phyloP scores from a whole-genome alignment of 371 early-diverging fungal species.

The Polyrhizophydium stewartii region DNA sequence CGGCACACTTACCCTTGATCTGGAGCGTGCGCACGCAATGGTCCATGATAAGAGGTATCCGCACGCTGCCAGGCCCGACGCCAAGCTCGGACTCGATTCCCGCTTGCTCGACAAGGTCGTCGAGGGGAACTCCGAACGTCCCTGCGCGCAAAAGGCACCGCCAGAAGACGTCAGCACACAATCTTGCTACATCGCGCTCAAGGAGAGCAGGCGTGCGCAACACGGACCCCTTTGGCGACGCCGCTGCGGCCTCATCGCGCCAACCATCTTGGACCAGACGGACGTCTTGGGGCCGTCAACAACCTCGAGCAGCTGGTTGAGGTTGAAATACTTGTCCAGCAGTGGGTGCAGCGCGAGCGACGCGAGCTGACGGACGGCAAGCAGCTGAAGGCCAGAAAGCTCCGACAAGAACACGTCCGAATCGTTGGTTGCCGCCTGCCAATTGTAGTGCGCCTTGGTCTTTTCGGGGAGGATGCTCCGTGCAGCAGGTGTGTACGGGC shows the following conservation, averaged over 20 bases:
- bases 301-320: constrained; percentile 68
- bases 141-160: constrained; percentile 51
- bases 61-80: constrained; percentile 62
- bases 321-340: constrained; percentile 56
- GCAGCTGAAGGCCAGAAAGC: constrained; percentile 73
- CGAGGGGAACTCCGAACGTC: constrained; percentile 90
- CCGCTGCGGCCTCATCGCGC: constrained; percentile 39
- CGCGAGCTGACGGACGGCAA: constrained; percentile 83
- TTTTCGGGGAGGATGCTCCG: background rate
- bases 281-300: constrained; percentile 62
- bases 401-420: constrained; percentile 57
- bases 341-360: constrained; percentile 70
- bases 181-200: background rate
- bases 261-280: constrained; percentile 58
- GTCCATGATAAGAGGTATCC: constrained; percentile 85
- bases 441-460: background rate
- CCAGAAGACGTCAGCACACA: too few relatives aligned
- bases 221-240: background rate
- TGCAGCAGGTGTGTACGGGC: background rate
- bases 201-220: background rate
- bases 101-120: constrained; percentile 74
- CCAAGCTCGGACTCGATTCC: constrained; percentile 82
- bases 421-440: background rate
- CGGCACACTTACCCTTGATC: constrained; percentile 63
- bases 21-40: constrained; percentile 70